Evolutionary conservation across 2,329 filamentous ascomycete species (phyloP), one percentile per base, ranked within the genome.

Genomic region (Hypomyces rosellus): DNA sequence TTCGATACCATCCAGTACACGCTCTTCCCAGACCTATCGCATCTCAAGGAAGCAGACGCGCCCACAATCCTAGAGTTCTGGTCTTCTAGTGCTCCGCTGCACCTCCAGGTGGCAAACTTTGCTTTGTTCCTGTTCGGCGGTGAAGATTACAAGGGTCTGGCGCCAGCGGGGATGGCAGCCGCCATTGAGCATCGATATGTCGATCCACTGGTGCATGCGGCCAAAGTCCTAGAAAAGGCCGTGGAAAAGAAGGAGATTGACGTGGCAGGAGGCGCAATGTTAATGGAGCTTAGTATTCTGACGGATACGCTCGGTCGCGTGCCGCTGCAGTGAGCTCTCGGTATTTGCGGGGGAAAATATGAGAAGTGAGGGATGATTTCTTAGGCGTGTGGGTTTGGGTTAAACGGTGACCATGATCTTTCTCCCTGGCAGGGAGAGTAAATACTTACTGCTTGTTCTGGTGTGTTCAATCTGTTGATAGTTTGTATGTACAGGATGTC

Each of bases 81-180:
- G 71, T 61, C 62, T 12, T 70, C 77, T 54, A 76, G 76, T 45
- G 71, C 72, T 45, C 68, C 76, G 2, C 79, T 84, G 53, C 69
- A 84, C 48, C 67, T 84, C 54, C 79, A 84, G 56, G 77, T 77
- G 0, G 75, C 77, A 51, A 85, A 84, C 57, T 82, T 85, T 62
- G 74, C 76, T 7, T 72, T 79, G 47, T 80, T 84, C 56, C 65
- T 84, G 16, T 76, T 78, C 58, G 66, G 67, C 4, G 69, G 73
- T 7, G 63, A 67, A 34, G 66, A 64, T 16, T 75, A 73, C 61
- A 67, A 64, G 49, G 65, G 74, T 41, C 61, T 82, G 5, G 71
- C 81, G 9, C 81, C 82, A 1, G 67, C 66, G 2, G 78, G 77
- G 1, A 80, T 83, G 75, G 72, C 74, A 1, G 71, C 74, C 8